These are phyloP conservation scores for Fusarium torreyae DNA, from an alignment of 2,329 filamentous ascomycete genomes.

Conservation along the genomic window DNA sequence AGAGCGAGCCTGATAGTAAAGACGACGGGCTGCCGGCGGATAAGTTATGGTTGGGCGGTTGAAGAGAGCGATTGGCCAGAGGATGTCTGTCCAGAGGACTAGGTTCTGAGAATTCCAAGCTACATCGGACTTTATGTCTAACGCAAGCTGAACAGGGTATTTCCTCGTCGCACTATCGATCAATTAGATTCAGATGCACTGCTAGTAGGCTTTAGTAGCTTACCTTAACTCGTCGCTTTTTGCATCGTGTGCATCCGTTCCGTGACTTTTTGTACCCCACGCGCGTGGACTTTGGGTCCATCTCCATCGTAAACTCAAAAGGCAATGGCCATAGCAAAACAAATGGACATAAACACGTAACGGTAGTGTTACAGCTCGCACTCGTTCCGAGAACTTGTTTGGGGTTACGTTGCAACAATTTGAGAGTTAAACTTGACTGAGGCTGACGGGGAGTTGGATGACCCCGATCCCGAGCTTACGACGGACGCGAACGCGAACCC, in stretches of 20 bases:
- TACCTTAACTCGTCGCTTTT: conserved; percentile 36
- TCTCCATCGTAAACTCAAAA: background rate
- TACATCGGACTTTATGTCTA: conserved; percentile 30
- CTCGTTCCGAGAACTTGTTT: conserved; percentile 24
- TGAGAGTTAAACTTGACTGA: background rate
- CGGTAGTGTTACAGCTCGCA: conserved; percentile 5
- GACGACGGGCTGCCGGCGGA: conserved; percentile 16
- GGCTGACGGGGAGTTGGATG: conserved; percentile 10
- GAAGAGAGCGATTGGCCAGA: conserved; percentile 9
- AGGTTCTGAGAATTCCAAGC: conserved; percentile 16
- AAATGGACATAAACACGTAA: background rate
- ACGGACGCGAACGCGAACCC: conserved; percentile 18
- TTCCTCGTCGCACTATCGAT: conserved; percentile 25
- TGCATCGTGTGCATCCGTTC: conserved; percentile 36
- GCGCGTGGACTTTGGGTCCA: conserved; percentile 20
- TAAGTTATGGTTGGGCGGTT: conserved; percentile 9
- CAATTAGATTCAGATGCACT: background rate
- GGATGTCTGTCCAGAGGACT: background rate
- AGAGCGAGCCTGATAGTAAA: conserved; percentile 17
- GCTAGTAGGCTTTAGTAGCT: background rate
- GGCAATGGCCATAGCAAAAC: background rate
- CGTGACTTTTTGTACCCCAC: conserved; percentile 41
- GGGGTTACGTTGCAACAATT: background rate
- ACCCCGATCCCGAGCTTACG: conserved; percentile 17
- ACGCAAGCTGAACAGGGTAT: conserved; percentile 32